These are phyloP conservation scores for Prinsepia uniflora DNA, from an alignment of 306 rosid genomes.

Conservation along the genomic window DNA sequence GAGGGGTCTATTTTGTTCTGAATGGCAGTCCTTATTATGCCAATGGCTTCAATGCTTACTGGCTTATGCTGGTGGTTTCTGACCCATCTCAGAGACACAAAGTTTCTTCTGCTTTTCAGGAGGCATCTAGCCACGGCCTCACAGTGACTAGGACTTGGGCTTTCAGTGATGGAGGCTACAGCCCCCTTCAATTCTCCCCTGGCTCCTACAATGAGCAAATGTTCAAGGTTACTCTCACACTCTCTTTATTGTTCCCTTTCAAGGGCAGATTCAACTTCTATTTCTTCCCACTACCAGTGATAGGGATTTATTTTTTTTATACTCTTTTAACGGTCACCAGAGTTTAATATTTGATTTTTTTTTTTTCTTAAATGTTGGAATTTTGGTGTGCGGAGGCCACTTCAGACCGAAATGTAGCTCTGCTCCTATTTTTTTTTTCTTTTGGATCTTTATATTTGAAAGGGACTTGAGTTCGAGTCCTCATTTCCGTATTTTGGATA, in stretches of 20 bases:
- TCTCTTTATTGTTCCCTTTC: neutral
- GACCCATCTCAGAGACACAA: conserved; percentile 80
- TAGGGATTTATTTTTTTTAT: too few relatives aligned
- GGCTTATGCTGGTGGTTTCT: conserved; percentile 83
- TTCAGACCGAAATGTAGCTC: too few relatives aligned
- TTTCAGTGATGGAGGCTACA: conserved; percentile 86
- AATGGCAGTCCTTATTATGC: conserved; percentile 80
- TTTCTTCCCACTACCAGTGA: too few relatives aligned
- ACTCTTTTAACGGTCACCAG: too few relatives aligned
- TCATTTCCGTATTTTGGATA: too few relatives aligned
- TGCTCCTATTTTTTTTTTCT: neutral
- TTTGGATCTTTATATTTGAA: neutral
- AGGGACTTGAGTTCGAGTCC: too few relatives aligned
- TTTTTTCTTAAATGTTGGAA: too few relatives aligned
- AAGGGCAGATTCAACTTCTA: too few relatives aligned
- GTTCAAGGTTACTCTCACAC: conserved; percentile 51
- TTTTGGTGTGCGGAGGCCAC: too few relatives aligned
- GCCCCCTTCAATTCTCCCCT: conserved; percentile 76
- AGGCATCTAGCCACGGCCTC: conserved; percentile 73
- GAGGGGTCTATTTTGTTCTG: conserved; percentile 59
- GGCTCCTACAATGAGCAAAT: conserved; percentile 81
- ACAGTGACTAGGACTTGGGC: conserved; percentile 96
- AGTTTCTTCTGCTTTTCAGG: conserved; percentile 60
- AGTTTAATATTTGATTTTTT: too few relatives aligned
- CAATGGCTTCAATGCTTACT: conserved; percentile 90